Evolutionary conservation across 495 filamentous ascomycete species (phyloP).

Genomic region (Daldinia vernicosa): DNA sequence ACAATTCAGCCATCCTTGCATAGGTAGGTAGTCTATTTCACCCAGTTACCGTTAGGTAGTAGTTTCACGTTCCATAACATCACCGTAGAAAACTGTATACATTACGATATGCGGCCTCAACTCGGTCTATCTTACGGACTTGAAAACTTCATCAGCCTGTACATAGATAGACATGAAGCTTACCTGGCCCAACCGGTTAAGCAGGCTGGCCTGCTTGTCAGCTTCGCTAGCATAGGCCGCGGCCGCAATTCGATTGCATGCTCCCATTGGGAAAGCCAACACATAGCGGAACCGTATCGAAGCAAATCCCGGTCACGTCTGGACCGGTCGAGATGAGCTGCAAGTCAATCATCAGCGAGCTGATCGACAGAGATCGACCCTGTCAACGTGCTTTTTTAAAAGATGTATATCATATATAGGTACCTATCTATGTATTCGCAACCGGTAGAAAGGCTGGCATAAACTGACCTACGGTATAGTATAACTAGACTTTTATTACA

Average conservation of each 20-base stretch:
- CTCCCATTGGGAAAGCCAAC: conserved; percentile 25
- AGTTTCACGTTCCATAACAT: not conserved
- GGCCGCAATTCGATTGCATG: conserved; percentile 11
- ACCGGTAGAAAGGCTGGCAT: not conserved
- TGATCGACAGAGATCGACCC: conserved; percentile 27
- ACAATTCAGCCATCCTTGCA: not conserved
- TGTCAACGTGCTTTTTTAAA: conserved; percentile 14
- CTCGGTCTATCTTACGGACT: conserved; percentile 32
- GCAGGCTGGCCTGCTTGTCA: conserved; percentile 27
- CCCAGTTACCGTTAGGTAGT: not conserved
- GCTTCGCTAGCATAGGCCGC: conserved; percentile 21
- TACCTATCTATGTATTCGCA: conserved; percentile 4
- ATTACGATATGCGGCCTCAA: conserved; percentile 23
- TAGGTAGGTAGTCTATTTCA: not conserved
- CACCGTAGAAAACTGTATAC: not conserved
- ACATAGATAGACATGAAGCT: conserved; percentile 21
- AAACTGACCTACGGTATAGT: not conserved
- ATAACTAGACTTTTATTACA: not conserved
- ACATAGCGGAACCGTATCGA: not conserved
- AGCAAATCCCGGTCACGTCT: conserved; percentile 39
- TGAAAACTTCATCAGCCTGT: conserved; percentile 17
- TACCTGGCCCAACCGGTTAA: conserved; percentile 32
- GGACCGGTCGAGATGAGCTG: conserved; percentile 36
- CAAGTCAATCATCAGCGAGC: conserved; percentile 22
- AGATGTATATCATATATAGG: conserved; percentile 1